Percentiles rank a stretch among this genome's conserved stretches.
phyloP scores from a whole-genome alignment of 1,284 basidiomycete genomes.

The Testicularia cyperi region DNA sequence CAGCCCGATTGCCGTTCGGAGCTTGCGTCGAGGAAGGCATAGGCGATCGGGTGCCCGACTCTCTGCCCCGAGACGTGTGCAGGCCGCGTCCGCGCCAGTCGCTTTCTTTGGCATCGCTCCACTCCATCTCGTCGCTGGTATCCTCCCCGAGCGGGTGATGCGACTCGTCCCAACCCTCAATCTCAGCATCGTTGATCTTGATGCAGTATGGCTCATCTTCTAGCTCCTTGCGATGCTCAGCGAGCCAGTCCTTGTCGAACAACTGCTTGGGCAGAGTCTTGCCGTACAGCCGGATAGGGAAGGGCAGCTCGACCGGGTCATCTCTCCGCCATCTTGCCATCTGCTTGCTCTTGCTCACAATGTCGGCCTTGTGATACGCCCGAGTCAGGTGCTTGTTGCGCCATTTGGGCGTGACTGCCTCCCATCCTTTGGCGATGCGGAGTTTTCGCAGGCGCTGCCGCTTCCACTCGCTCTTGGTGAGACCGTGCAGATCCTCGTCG shows the following conservation, averaged over 20 bases:
- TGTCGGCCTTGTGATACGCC: slow-evolving; percentile 43
- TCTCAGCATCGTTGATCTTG: slow-evolving; percentile 30
- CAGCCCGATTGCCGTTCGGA: too few species aligned
- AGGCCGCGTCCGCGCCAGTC: slow-evolving; percentile 7
- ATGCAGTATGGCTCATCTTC: slow-evolving; percentile 42
- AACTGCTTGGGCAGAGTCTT: slow-evolving; percentile 31
- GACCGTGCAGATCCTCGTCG: slow-evolving; percentile 46
- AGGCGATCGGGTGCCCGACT: slow-evolving; percentile 10
- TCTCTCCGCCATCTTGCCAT: slow-evolving; percentile 43
- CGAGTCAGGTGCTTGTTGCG: slow-evolving; percentile 40
- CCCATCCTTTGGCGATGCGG: slow-evolving; percentile 36
- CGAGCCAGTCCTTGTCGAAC: slow-evolving; percentile 39
- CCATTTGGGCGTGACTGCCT: slow-evolving; percentile 45
- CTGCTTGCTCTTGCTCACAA: slow-evolving; percentile 41
- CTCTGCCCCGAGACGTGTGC: too few species aligned
- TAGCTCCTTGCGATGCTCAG: slow-evolving; percentile 28
- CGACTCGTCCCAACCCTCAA: slow-evolving; percentile 38
- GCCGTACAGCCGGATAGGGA: slow-evolving; percentile 40
- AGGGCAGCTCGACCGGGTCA: slow-evolving; percentile 38
- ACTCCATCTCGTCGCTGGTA: slow-evolving; percentile 46
- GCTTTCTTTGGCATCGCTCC: slow-evolving; percentile 41
- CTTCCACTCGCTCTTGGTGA: slow-evolving; percentile 41
- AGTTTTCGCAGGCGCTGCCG: slow-evolving; percentile 34
- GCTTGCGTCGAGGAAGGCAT: too few species aligned
- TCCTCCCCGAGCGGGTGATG: slow-evolving; percentile 41